Base-by-base conservation (phyloP, 371 early-diverging fungal genomes). In the Mucor sp. region DNA sequence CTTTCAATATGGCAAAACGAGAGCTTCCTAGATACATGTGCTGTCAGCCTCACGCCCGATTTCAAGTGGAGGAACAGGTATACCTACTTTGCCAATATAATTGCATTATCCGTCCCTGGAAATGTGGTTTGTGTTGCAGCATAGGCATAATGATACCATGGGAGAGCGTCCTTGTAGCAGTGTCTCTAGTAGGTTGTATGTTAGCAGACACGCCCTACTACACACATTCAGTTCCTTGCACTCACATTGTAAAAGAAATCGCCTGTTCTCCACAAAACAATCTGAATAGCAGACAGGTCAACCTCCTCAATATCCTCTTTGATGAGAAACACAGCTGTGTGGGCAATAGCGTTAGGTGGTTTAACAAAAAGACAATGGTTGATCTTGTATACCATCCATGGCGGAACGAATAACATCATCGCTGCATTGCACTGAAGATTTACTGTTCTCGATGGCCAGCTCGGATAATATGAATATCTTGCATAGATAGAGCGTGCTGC, bases 241-340 rank as follows among this genome's bases (percentile, higher is more conserved):
- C 23, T 25, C 50, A 66, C 71, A 8, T 56, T 17, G 15, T 60
- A 63, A 32, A 71, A 60, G 30, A 30, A 41, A 56, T 71, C 71
- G 0, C 60, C 67, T 17, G 62, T 60, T 53, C 37, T 66, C 71
- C 71, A 71, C 44, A 66, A 32, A 8, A 70, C 70, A 25, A 66
- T n/a, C 41, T 66, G 66, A 47, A 70, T 62, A 30, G 62, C 33
- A 4, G 39, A 1, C 11, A 70, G 19, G 17, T 66, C 66, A 0
- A 43, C 21, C 21, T 30, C 4, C n/a, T 59, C 35, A 4, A 70
- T 32, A 43, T 58, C 55, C n/a, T 53, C 33, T 55, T 62, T 58
- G 7, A 63, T 43, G 14, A 71, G 43, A 33, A 60, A 71, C 7
- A 71, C 19, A 23, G 37, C 70, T 65, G 37, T 32, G 21, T 30